Evolutionary conservation across 1,139 yeast species (phyloP).

Genomic region (Blastobotrys serpentis): DNA sequence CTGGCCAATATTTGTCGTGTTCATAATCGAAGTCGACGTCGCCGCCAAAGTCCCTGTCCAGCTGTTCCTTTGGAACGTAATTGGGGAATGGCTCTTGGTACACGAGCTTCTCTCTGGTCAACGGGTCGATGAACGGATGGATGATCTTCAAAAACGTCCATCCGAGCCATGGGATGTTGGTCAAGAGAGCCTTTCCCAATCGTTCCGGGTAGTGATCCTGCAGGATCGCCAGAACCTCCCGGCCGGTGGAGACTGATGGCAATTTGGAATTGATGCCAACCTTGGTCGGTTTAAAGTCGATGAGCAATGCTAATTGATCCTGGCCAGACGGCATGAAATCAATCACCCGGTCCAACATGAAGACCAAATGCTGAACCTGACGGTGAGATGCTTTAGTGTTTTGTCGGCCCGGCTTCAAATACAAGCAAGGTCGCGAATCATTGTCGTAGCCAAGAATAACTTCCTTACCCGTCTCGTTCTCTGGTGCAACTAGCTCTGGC

Average conservation of each 20-base stretch:
- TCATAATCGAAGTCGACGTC: conserved; percentile 74
- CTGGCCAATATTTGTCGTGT: conserved; percentile 81
- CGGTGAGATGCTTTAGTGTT: conserved; percentile 82
- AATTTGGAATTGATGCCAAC: conserved; percentile 59
- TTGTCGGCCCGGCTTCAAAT: conserved; percentile 88
- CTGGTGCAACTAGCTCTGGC: conserved; percentile 62
- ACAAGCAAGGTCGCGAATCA: conserved; percentile 84
- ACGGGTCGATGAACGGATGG: conserved; percentile 92
- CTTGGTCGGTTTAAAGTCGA: conserved; percentile 77
- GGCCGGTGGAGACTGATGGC: conserved; percentile 79
- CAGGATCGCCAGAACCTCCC: conserved; percentile 79
- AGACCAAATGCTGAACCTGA: conserved; percentile 92
- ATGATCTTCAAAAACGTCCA: conserved; percentile 86
- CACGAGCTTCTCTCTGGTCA: conserved; percentile 87
- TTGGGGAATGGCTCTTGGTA: conserved; percentile 84
- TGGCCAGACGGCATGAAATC: conserved; percentile 96
- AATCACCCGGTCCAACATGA: conserved; percentile 83
- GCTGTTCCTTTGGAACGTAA: conserved; percentile 76
- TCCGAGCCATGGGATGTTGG: conserved; percentile 91
- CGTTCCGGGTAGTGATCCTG: conserved; percentile 97
- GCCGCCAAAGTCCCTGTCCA: conserved; percentile 85
- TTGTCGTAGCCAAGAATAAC: conserved; percentile 86
- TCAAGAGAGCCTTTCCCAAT: conserved; percentile 83
- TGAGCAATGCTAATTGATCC: conserved; percentile 77
- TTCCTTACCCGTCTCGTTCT: conserved; percentile 86